A percentile compares a stretch with the other conserved stretches of the same genome.
Conservation (phyloP, 169 alveolate genomes). For the Plasmodium chabaudi region DNA sequence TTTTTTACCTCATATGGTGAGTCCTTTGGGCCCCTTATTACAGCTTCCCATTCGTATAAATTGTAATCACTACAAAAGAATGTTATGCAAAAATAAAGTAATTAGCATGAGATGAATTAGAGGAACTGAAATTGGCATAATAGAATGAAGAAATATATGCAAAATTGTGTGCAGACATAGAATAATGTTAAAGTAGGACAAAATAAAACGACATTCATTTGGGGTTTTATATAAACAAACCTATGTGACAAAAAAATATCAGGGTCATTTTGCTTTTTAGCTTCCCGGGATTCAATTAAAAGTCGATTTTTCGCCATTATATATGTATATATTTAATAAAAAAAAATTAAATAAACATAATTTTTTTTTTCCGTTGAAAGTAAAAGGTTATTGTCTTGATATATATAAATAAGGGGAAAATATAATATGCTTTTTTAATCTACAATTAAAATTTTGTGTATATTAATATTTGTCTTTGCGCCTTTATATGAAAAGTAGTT, state of each 20-base stretch:
- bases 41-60: conserved; percentile 91
- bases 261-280: conserved; percentile 82
- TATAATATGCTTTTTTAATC: too few relatives aligned
- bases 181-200: background rate
- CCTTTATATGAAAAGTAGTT: too few relatives aligned
- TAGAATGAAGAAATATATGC: background rate
- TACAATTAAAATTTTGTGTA: too few relatives aligned
- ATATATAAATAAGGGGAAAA: too few relatives aligned
- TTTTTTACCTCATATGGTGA: conserved; percentile 92
- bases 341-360: conserved; percentile 7
- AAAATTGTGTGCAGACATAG: background rate
- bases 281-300: conserved; percentile 84
- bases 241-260: conserved; percentile 78
- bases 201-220: background rate
- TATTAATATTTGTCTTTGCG: too few relatives aligned
- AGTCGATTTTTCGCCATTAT: conserved; percentile 79
- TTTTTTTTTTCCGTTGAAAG: too few relatives aligned
- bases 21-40: conserved; percentile 92
- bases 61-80: conserved; percentile 80
- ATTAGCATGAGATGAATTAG: background rate
- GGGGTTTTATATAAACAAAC: conserved; percentile 18
- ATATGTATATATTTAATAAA: conserved; percentile 1
- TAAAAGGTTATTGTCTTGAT: too few relatives aligned
- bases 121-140: background rate
- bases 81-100: background rate